A percentile compares a stretch with the other conserved stretches of the same genome.
These are phyloP conservation scores for Colletotrichum siamense DNA, from an alignment of 2,329 filamentous ascomycete species.

Conservation along the genomic window DNA sequence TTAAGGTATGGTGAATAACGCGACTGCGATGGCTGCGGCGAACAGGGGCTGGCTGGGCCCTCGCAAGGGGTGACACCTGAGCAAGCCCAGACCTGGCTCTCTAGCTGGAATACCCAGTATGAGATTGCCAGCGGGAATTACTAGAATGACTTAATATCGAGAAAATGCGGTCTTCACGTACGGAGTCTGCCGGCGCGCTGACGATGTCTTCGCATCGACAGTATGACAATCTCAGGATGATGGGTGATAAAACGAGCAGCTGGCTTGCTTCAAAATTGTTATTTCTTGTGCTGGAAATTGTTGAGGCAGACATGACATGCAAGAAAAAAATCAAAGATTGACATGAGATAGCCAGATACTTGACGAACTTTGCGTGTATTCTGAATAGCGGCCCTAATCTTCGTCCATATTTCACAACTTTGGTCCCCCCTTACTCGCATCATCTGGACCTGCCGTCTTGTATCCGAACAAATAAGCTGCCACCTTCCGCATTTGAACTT, in stretches of 20 bases:
- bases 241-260: background rate
- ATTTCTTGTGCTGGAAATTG: background rate
- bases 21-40: too few relatives aligned
- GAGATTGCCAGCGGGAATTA: too few relatives aligned
- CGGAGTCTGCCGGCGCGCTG: too few relatives aligned
- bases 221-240: background rate
- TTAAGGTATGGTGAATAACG: too few relatives aligned
- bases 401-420: background rate
- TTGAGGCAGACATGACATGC: background rate
- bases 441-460: background rate
- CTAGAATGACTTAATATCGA: too few relatives aligned
- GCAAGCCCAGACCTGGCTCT: too few relatives aligned
- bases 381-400: background rate
- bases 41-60: too few relatives aligned
- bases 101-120: too few relatives aligned
- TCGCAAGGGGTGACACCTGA: too few relatives aligned
- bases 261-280: background rate
- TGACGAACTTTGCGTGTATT: background rate
- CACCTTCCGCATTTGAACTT: background rate
- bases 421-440: background rate
- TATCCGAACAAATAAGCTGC: background rate
- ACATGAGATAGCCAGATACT: background rate
- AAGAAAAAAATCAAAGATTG: background rate
- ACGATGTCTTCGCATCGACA: too few relatives aligned
- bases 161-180: too few relatives aligned